Conservation (phyloP, 176 grass and related monocot species). For the Lolium multiflorum region DNA sequence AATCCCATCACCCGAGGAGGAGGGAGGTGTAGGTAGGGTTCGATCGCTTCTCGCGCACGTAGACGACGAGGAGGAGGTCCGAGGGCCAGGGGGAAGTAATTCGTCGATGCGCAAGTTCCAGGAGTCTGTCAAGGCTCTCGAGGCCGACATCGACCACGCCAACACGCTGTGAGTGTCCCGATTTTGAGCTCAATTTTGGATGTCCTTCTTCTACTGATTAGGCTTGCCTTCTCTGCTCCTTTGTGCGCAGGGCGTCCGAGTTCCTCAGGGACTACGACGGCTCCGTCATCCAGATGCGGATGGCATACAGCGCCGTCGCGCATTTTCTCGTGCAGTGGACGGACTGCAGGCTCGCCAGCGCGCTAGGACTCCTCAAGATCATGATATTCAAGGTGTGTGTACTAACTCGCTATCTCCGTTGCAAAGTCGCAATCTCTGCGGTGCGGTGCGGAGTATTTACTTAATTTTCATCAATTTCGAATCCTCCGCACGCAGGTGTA, state of each 20-base stretch:
- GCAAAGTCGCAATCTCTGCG: no score
- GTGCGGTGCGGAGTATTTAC: no score
- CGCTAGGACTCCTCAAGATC: slow-evolving; percentile 63
- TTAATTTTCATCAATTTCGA: no score
- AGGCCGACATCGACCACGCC: slow-evolving; percentile 74
- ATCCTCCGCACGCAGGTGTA: slow-evolving; percentile 45
- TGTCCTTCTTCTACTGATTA: not conserved
- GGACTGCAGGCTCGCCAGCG: slow-evolving; percentile 61
- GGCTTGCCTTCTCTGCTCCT: not conserved
- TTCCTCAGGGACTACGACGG: slow-evolving; percentile 61
- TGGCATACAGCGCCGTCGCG: slow-evolving; percentile 67
- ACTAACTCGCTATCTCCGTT: no score
- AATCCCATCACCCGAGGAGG: not conserved
- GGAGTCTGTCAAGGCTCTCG: slow-evolving; percentile 58
- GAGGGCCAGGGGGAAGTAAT: not conserved
- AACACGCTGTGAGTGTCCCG: slow-evolving; percentile 55
- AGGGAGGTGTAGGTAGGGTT: slow-evolving; percentile 20
- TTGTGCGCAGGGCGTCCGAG: slow-evolving; percentile 47
- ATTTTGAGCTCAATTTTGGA: not conserved
- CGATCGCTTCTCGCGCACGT: not conserved
- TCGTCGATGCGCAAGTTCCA: slow-evolving; percentile 68
- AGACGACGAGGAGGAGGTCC: no score
- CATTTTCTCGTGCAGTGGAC: slow-evolving; percentile 67
- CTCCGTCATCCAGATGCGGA: slow-evolving; percentile 66
- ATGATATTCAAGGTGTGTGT: slow-evolving; percentile 60